Conservation (phyloP, 2,329 filamentous ascomycete species). For the Trichophyton benhamiae region DNA sequence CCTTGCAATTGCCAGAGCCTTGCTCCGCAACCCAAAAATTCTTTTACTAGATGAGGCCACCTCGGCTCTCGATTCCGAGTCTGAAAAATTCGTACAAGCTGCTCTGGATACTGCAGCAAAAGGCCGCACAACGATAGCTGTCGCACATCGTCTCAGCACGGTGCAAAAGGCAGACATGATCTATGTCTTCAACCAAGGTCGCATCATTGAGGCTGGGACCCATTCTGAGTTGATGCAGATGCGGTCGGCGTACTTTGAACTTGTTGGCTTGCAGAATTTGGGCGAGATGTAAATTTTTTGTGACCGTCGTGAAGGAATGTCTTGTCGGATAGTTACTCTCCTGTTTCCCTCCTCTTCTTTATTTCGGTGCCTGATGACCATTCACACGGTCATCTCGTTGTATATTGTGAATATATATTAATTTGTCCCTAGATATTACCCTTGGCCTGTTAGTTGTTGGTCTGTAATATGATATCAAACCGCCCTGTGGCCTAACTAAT, state of each 20-base stretch:
- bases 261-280: background rate
- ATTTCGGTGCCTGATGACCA: background rate
- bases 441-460: background rate
- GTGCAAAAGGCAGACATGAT: background rate
- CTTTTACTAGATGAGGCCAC: background rate
- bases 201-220: background rate
- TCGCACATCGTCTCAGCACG: background rate
- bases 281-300: background rate
- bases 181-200: background rate
- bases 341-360: background rate
- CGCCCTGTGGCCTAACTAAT: background rate
- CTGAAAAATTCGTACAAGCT: background rate
- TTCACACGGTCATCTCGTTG: background rate
- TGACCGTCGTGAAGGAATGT: background rate
- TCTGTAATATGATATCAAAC: background rate
- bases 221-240: background rate
- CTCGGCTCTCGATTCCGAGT: background rate
- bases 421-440: background rate
- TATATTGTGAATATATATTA: background rate
- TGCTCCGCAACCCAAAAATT: background rate
- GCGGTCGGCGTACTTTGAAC: background rate
- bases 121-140: background rate
- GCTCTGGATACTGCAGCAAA: background rate
- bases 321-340: background rate
- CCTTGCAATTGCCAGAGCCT: background rate